Evolutionary conservation across 768 basidiomycete genomes (phyloP).

Genomic region (Russula sp.): DNA sequence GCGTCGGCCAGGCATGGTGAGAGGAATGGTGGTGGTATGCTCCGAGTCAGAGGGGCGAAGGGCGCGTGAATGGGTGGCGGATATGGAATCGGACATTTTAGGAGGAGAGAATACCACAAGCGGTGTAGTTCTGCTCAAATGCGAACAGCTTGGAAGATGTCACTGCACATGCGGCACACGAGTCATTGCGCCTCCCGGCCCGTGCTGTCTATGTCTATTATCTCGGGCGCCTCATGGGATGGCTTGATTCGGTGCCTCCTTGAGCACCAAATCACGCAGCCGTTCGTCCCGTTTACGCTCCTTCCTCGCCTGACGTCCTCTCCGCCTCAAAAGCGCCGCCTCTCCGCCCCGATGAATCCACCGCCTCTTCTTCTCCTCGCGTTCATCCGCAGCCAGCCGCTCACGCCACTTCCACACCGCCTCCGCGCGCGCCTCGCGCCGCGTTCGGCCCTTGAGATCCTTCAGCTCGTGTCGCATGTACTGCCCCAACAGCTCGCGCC

Average conservation of each 20-base stretch:
- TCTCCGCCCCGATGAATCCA: conserved; percentile 36
- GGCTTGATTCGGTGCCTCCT: conserved; percentile 28
- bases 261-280: conserved; percentile 28
- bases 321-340: conserved; percentile 24
- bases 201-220: background rate
- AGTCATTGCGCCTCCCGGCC: background rate
- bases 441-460: conserved; percentile 52
- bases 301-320: conserved; percentile 27
- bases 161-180: too few relatives aligned
- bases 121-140: background rate
- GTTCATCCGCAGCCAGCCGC: conserved; percentile 48
- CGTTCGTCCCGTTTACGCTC: conserved; percentile 25
- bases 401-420: conserved; percentile 69
- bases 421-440: conserved; percentile 60
- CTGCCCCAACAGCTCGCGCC: conserved; percentile 43
- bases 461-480: conserved; percentile 42
- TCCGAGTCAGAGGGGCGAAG: background rate
- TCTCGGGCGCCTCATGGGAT: conserved; percentile 20
- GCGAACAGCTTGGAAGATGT: too few relatives aligned
- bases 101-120: background rate
- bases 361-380: conserved; percentile 53
- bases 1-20: conserved; percentile 10
- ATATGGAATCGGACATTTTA: conserved; percentile 1
- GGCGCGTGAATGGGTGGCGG: background rate
- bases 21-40: background rate